A percentile compares a stretch with the other conserved stretches of the same genome.
These are phyloP conservation scores for Trichomonascaceae sp. DNA, from an alignment of 1,139 yeast species.

Conservation along the genomic window DNA sequence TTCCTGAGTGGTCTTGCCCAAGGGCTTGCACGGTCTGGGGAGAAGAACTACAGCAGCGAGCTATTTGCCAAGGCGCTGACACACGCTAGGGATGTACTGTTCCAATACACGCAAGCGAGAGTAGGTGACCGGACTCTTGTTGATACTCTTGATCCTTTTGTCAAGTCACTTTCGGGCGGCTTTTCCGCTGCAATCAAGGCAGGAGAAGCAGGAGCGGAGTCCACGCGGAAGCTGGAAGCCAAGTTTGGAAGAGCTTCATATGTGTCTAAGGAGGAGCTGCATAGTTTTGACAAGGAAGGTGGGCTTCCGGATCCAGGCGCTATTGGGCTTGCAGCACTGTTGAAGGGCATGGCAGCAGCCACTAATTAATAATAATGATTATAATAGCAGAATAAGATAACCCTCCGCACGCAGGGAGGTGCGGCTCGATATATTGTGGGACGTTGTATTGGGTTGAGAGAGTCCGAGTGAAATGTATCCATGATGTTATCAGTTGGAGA, in stretches of 20 bases:
- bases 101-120: slow-evolving; percentile 78
- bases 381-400: not conserved
- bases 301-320: slow-evolving; percentile 93
- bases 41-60: slow-evolving; percentile 24
- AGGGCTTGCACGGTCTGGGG: slow-evolving; percentile 28
- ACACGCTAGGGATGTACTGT: slow-evolving; percentile 46
- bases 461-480: too few relatives aligned
- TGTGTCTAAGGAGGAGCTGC: slow-evolving; percentile 49
- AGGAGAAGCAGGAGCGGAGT: slow-evolving; percentile 63
- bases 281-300: slow-evolving; percentile 26
- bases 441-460: too few relatives aligned
- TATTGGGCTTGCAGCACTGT: slow-evolving; percentile 24
- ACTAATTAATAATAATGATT: slow-evolving; percentile 5
- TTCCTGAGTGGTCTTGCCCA: slow-evolving; percentile 56
- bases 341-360: slow-evolving; percentile 17
- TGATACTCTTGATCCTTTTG: slow-evolving; percentile 82
- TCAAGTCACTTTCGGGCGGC: slow-evolving; percentile 41
- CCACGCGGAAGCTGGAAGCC: slow-evolving; percentile 63
- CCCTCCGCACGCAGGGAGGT: not conserved
- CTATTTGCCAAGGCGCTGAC: slow-evolving; percentile 34
- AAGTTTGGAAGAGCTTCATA: slow-evolving; percentile 91
- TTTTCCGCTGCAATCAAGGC: slow-evolving; percentile 49
- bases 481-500: too few relatives aligned
- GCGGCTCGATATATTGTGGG: too few relatives aligned
- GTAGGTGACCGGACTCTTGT: slow-evolving; percentile 82